phyloP scores from a whole-genome alignment of 257 asterid genomes.

The Orobanche coerulescens region DNA sequence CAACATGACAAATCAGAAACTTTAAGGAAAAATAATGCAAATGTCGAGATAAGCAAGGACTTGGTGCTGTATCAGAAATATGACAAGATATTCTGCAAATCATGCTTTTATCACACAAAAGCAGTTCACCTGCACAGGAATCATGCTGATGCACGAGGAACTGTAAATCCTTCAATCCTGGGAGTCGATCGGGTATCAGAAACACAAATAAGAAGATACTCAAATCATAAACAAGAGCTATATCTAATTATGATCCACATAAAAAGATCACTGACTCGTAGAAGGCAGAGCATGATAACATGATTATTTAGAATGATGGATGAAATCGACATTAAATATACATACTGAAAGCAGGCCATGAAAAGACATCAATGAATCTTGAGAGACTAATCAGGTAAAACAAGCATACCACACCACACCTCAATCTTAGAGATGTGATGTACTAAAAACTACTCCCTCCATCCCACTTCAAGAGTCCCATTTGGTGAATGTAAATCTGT shows the following conservation, averaged over 20 bases:
- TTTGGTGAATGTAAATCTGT: no score
- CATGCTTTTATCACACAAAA: conserved; percentile 33
- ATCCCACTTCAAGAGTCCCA: no score
- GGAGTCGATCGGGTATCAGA: conserved; percentile 32
- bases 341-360: conserved; percentile 17
- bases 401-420: neutral
- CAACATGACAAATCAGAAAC: neutral
- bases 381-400: neutral
- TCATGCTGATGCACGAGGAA: conserved; percentile 54
- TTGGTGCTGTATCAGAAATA: conserved; percentile 15
- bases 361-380: conserved; percentile 1
- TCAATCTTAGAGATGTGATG: neutral
- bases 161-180: conserved; percentile 49
- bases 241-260: conserved; percentile 18
- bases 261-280: conserved; percentile 20
- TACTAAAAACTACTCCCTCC: neutral
- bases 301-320: conserved; percentile 18
- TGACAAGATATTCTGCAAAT: conserved; percentile 21
- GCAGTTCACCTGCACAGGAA: conserved; percentile 61
- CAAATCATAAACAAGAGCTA: conserved; percentile 27
- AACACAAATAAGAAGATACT: conserved; percentile 30
- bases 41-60: conserved; percentile 1
- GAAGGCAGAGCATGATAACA: conserved; percentile 23
- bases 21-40: neutral
- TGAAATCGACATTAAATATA: conserved; percentile 3